Conservation (phyloP, 768 basidiomycete genomes). For the Pulveroboletus frians region DNA sequence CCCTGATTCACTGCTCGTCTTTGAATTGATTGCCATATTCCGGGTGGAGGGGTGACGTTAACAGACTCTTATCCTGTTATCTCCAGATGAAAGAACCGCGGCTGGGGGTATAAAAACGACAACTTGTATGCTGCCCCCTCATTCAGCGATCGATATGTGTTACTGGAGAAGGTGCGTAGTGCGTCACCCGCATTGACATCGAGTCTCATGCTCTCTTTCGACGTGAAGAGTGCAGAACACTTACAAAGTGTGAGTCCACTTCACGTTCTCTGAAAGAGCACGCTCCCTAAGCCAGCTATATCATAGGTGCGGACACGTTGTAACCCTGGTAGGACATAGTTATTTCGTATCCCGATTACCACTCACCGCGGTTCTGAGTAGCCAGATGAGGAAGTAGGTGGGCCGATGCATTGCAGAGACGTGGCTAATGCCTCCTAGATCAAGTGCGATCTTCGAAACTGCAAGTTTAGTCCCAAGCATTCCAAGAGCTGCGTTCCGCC, state of each 20-base stretch:
- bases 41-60: constrained; percentile 27
- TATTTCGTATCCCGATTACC: neutral
- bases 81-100: constrained; percentile 25
- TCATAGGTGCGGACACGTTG: constrained; percentile 50
- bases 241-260: constrained; percentile 42
- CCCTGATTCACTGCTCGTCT: constrained; percentile 18
- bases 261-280: neutral
- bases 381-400: constrained; percentile 55
- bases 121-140: neutral
- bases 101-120: constrained; percentile 28
- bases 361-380: constrained; percentile 22
- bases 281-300: constrained; percentile 1
- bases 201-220: constrained; percentile 17
- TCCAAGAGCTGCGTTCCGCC: constrained; percentile 46
- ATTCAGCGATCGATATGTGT: constrained; percentile 41
- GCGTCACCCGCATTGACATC: neutral
- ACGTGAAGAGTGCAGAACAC: constrained; percentile 48
- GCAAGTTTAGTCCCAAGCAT: constrained; percentile 61
- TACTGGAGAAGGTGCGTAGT: constrained; percentile 52
- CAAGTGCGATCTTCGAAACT: constrained; percentile 52
- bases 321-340: constrained; percentile 39
- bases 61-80: constrained; percentile 18
- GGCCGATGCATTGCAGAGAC: neutral
- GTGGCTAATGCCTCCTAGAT: constrained; percentile 39
- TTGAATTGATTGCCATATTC: constrained; percentile 24